Conservation (phyloP, 805 yeast species). For the Candida gorgasii region DNA sequence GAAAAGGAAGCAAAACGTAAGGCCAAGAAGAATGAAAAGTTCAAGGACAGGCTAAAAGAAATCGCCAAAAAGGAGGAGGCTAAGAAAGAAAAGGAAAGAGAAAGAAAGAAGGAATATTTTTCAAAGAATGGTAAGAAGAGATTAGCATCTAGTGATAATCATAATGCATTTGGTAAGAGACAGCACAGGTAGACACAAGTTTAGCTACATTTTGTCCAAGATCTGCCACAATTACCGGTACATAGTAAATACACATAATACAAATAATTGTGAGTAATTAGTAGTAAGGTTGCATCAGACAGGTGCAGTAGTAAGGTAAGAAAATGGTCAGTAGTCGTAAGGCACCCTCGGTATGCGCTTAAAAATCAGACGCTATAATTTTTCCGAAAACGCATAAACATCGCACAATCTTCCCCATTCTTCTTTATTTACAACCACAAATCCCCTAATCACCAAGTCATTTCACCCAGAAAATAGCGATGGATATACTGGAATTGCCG, state of each 20-base stretch:
- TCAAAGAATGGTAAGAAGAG: slow-evolving; percentile 67
- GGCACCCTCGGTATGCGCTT: slow-evolving; percentile 1
- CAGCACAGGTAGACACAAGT: slow-evolving; percentile 29
- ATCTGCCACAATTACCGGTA: too few species aligned
- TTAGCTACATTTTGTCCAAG: too few species aligned
- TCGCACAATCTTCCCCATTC: slow-evolving; percentile 3
- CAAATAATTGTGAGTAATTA: too few species aligned
- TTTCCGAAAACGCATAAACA: slow-evolving; percentile 3
- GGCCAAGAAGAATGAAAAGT: slow-evolving; percentile 71
- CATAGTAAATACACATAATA: too few species aligned
- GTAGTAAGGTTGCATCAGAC: too few species aligned
- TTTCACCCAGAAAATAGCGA: background rate
- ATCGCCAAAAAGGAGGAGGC: slow-evolving; percentile 72
- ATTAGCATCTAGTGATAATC: slow-evolving; percentile 32
- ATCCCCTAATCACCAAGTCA: too few species aligned
- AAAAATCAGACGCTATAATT: background rate
- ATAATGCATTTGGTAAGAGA: slow-evolving; percentile 36
- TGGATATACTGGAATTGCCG: slow-evolving; percentile 30
- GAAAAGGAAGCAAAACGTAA: slow-evolving; percentile 80
- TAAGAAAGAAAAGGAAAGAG: slow-evolving; percentile 72
- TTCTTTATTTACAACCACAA: background rate
- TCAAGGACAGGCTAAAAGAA: slow-evolving; percentile 72
- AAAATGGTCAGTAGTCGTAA: background rate
- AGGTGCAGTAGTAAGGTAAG: too few species aligned
- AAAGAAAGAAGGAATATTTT: slow-evolving; percentile 86